A percentile compares a stretch with the other conserved stretches of the same genome.
Conservation (phyloP, 768 basidiomycete species). For the Leucocoprinus sp. region DNA sequence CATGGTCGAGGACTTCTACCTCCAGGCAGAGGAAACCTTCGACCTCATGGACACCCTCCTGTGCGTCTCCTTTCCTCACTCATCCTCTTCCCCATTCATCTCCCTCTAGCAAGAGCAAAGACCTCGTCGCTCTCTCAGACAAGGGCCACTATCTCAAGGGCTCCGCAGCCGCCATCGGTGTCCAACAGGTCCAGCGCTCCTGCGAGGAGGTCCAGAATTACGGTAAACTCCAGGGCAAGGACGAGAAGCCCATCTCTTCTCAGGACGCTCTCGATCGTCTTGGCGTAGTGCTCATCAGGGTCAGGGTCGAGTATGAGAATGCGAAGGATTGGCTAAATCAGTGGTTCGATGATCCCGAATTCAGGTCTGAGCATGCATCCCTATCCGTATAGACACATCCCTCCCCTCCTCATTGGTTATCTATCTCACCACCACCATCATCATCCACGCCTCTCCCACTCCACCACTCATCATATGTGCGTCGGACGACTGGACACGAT, state of each 20-base stretch:
- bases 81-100: slow-evolving; percentile 7
- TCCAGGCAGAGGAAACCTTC: slow-evolving; percentile 74
- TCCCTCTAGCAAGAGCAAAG: slow-evolving; percentile 39
- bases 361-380: too few relatives aligned
- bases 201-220: slow-evolving; percentile 92
- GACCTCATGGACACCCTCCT: slow-evolving; percentile 66
- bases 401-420: too few relatives aligned
- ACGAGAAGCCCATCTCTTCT: slow-evolving; percentile 29
- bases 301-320: slow-evolving; percentile 59
- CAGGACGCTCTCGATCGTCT: slow-evolving; percentile 55
- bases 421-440: too few relatives aligned
- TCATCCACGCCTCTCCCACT: too few relatives aligned
- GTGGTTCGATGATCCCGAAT: too few relatives aligned
- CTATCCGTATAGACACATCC: slow-evolving; percentile 8
- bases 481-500: slow-evolving; percentile 12
- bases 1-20: slow-evolving; percentile 77
- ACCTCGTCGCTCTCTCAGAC: slow-evolving; percentile 58
- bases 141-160: slow-evolving; percentile 96
- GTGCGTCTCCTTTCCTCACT: slow-evolving; percentile 40
- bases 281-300: slow-evolving; percentile 41
- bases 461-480: too few relatives aligned
- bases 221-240: slow-evolving; percentile 55
- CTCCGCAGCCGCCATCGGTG: slow-evolving; percentile 89
- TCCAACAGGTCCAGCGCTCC: slow-evolving; percentile 68
- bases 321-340: slow-evolving; percentile 60